Base-by-base conservation (phyloP, 2,329 filamentous ascomycete genomes). In the Talaromyces rugulosus region DNA sequence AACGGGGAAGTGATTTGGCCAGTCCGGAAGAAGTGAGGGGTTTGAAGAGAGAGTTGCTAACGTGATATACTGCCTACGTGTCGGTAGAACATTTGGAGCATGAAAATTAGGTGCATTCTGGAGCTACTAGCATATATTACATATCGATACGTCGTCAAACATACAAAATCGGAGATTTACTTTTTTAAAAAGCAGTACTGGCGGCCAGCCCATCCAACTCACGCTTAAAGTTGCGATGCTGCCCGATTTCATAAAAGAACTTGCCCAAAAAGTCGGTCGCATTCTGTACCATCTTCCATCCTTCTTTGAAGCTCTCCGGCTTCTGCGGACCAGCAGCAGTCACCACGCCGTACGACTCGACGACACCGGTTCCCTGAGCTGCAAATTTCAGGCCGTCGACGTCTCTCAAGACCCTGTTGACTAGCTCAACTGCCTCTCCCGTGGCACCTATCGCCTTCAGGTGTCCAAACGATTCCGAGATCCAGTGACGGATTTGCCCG, bases 391-490 rank as follows among this genome's bases (percentile, higher is more conserved):
- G 75, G 4, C 79, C 80, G 0, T 81, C 77, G 5, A 82, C 71
- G 33, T 56, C 74, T 68, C 60, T 78, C 71, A 75, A 61, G 1
- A 75, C 75, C 33, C 81, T 74, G 56, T 80, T 74, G 31, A 94
- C 80, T 47, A 94, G 78, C 2, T 85, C 79, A 0, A 91, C 85
- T 0, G 82, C 90, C 70, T 92, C 89, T 0, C 89, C 90, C 0
- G 88, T 89, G 0, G 88, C 91, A 1, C 86, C 91, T 28, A 95
- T 89, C 1, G 89, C 80, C 80, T 95, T 95, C 57, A 92, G 81
- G 65, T 95, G 91, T 0, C 90, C 90, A 67, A 94, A 95, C 0
- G 90, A 88, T 73, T 95, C 91, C 2, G 89, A 84, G 4, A 94
- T 78, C 85, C 89, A 95, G 78, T 94, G 88, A 1, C 89, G 71